These are phyloP conservation scores for Blastobotrys malaysiensis DNA, from an alignment of 1,139 yeast genomes.

Conservation along the genomic window DNA sequence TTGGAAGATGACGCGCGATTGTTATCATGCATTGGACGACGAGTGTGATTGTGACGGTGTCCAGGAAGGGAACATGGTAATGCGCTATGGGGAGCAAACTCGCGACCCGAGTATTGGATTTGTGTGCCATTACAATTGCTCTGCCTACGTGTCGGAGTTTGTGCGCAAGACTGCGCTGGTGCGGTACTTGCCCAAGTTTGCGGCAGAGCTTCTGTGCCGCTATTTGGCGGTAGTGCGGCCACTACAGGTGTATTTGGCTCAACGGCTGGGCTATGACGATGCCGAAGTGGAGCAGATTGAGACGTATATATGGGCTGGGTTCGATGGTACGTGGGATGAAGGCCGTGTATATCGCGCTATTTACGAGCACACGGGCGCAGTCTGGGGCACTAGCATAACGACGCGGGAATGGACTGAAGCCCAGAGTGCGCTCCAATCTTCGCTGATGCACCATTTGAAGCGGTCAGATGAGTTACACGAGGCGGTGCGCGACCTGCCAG, in stretches of 20 bases:
- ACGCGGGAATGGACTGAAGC: background rate
- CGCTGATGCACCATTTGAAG: background rate
- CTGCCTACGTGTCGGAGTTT: background rate
- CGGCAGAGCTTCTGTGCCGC: conserved; percentile 6
- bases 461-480: background rate
- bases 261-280: conserved; percentile 2
- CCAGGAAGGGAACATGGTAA: background rate
- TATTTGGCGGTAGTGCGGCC: conserved; percentile 8
- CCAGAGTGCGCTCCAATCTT: background rate
- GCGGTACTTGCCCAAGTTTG: conserved; percentile 5
- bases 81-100: background rate
- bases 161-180: background rate
- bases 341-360: background rate
- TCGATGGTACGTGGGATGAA: background rate
- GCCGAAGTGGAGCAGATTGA: conserved; percentile 5
- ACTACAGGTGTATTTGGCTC: conserved; percentile 7
- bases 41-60: background rate
- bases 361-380: background rate
- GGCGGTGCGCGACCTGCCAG: background rate
- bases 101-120: background rate
- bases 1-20: background rate
- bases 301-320: conserved; percentile 1
- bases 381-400: background rate
- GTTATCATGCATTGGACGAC: background rate
- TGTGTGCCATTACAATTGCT: background rate